Percentiles rank a stretch among this genome's conserved stretches.
Evolutionary conservation across 768 basidiomycete genomes (phyloP).

Genomic region (Leccinum subtestaceum): DNA sequence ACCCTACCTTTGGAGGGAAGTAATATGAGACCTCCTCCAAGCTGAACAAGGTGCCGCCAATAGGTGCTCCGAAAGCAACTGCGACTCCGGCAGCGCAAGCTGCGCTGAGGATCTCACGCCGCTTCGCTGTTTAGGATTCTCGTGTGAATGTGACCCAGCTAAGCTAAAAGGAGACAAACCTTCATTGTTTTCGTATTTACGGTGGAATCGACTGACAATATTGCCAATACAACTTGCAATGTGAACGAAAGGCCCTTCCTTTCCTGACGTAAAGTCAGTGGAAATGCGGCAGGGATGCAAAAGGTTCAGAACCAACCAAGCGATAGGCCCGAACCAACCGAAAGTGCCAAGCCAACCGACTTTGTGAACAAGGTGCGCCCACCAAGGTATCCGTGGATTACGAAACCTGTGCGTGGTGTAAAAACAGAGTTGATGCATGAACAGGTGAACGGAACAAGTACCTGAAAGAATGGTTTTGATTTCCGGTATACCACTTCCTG

Average conservation of each 20-base stretch:
- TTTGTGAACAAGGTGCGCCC: slow-evolving; percentile 88
- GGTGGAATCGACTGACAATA: slow-evolving; percentile 80
- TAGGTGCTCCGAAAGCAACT: slow-evolving; percentile 95
- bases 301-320: slow-evolving; percentile 48
- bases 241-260: slow-evolving; percentile 84
- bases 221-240: slow-evolving; percentile 93
- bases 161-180: slow-evolving; percentile 41
- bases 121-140: slow-evolving; percentile 58
- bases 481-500: slow-evolving; percentile 95
- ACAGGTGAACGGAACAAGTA: slow-evolving; percentile 19
- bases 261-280: slow-evolving; percentile 37
- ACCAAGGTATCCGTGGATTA: slow-evolving; percentile 96
- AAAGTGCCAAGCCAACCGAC: slow-evolving; percentile 81
- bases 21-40: slow-evolving; percentile 96
- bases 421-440: slow-evolving; percentile 12
- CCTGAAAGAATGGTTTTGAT: slow-evolving; percentile 93
- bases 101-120: slow-evolving; percentile 92
- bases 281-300: slow-evolving; percentile 1
- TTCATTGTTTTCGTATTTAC: slow-evolving; percentile 95
- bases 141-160: neutral
- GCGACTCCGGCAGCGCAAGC: slow-evolving; percentile 97
- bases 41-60: slow-evolving; percentile 90
- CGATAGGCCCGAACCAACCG: slow-evolving; percentile 89
- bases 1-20: slow-evolving; percentile 83
- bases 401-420: slow-evolving; percentile 61